These are phyloP conservation scores for Tieghemostelium lacteum DNA, from an alignment of 78 protist species.

Conservation along the genomic window DNA sequence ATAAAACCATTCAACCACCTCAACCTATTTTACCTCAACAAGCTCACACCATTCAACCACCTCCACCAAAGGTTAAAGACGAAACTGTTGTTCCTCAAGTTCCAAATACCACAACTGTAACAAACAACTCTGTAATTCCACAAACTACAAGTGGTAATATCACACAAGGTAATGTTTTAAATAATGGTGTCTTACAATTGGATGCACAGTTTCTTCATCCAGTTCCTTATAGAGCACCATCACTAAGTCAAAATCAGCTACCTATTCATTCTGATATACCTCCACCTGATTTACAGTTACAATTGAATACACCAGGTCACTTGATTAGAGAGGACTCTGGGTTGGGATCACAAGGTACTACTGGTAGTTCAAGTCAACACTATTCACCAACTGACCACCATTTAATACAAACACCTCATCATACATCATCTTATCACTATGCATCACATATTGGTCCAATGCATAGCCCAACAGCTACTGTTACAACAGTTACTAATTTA, in stretches of 20 bases:
- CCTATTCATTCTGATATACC: background rate
- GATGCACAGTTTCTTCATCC: conserved; percentile 41
- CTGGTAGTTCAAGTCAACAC: background rate
- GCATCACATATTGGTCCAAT: too few species aligned
- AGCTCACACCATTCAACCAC: background rate
- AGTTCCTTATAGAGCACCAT: conserved; percentile 71
- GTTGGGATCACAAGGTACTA: background rate
- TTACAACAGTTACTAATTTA: too few species aligned
- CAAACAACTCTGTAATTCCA: background rate
- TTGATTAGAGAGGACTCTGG: too few species aligned
- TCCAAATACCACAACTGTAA: background rate
- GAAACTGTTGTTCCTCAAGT: background rate
- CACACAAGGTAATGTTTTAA: background rate
- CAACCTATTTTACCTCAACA: background rate
- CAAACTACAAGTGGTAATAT: background rate
- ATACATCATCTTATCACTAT: too few species aligned
- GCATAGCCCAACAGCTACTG: too few species aligned
- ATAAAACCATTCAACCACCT: background rate
- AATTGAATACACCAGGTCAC: background rate
- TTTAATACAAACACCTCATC: too few species aligned
- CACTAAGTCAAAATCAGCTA: conserved; percentile 30
- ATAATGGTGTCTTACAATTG: background rate
- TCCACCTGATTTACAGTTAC: background rate
- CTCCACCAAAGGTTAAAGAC: background rate
- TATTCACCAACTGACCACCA: background rate